Evolutionary conservation across 257 asterid species (phyloP), one percentile per base, ranked within the genome.

Genomic region (Capsicum pubescens): DNA sequence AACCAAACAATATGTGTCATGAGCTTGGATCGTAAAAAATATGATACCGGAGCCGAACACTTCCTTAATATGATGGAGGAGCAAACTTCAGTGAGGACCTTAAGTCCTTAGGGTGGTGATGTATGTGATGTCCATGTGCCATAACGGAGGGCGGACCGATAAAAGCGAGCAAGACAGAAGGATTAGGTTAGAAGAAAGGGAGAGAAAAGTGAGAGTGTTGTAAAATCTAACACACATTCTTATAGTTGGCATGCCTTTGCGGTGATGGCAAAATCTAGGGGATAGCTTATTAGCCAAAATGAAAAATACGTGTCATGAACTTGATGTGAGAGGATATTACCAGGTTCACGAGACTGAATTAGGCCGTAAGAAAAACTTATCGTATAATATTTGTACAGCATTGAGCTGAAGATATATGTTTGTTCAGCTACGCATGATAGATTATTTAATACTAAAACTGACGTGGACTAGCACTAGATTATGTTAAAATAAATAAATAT

Each of bases 381-480:
- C 35, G 17, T 5, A 70, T 70, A 44, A 0, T 42, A 44, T 5
- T 44, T 17, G 36, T 70, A 56, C 0, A 9, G 57, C 36, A 71
- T 44, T 70, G n/a, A 21, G 79, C 44, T 17, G 79, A 70, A 42
- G 32, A 69, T 66, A 35, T 66, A 66, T 69, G 54, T 69, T 69
- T 15, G 54, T 69, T 39, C 32, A 69, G 39, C 32, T 16, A 16
- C 32, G 8, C 32, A 16, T 17, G 54, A 39, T 8, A 69, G 8
- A 17, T 70, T 44, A 70, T 70, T 70, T 44, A 5, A 44, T 44
- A 70, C 56, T 6, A 17, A 66, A 66, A 16, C 12, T 70, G 57
- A 69, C 16, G 19, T 69, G 78, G 35, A 69, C 5, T 32, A 16
- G 14, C 78, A 15, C 14, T 42, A 26, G 0, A 14, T 70, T 39